Evolutionary conservation across 169 alveolate genomes (phyloP).

Genomic region (Cardiosporidium cionae): DNA sequence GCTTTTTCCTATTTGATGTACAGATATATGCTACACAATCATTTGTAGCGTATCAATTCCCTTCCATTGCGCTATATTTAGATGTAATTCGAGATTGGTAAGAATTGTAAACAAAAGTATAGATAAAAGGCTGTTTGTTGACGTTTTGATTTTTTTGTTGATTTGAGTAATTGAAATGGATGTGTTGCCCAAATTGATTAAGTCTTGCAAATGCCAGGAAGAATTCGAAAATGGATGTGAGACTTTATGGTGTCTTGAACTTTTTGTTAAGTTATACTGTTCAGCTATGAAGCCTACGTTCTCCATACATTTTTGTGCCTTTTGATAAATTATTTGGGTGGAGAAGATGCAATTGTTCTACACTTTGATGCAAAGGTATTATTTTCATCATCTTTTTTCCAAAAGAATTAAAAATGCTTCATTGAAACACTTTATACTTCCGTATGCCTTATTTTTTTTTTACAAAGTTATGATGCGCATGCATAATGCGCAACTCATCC

Average conservation of each 20-base stretch:
- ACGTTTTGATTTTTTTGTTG: background rate
- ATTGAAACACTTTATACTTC: background rate
- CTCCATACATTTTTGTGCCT: background rate
- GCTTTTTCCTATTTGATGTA: too few species aligned
- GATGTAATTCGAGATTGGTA: conserved; percentile 1
- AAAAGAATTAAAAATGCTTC: background rate
- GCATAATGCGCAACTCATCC: too few species aligned
- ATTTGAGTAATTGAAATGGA: background rate
- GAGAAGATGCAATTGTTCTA: background rate
- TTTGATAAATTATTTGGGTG: background rate
- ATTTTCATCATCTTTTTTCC: background rate
- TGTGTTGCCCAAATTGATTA: too few species aligned
- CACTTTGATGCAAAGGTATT: background rate
- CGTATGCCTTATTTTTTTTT: too few species aligned
- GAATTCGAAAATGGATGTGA: too few species aligned
- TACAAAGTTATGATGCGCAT: too few species aligned
- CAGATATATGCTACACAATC: background rate
- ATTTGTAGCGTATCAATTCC: background rate
- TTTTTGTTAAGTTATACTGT: too few species aligned
- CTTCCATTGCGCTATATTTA: background rate
- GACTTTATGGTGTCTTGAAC: too few species aligned
- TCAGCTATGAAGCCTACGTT: conserved; percentile 14
- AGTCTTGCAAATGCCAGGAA: too few species aligned
- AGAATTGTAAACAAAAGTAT: too few species aligned
- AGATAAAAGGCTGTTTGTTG: too few species aligned